Base-by-base conservation (phyloP, 106 monocot species). In the Dioscorea dumetorum region DNA sequence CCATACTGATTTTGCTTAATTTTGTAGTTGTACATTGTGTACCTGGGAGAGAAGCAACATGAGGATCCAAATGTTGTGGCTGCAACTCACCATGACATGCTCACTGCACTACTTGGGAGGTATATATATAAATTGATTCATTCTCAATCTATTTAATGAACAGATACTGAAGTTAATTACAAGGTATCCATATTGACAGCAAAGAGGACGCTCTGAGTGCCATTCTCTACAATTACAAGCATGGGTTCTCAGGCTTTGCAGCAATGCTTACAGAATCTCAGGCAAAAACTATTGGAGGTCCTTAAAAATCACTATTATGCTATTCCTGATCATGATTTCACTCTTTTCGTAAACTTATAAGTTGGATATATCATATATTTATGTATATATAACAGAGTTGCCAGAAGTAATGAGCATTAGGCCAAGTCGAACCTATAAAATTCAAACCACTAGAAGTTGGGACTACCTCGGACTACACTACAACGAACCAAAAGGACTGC, bases 401-500 rank as follows among this genome's bases (percentile, higher is more conserved):
- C 74, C 81, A 3, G 85, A 70, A 4, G 81, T 85, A 8, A 64
- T 81, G 28, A 78, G 74, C 23, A 53, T 85, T 0, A 68, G 17
- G 12, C 67, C 33, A 4, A 78, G 67, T 68, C 49, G 18, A 16
- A 57, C 4, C 5, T 49, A 22, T 49, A 22, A 8, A 3, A 17
- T 62, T 16, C 81, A 74, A 15, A 85, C 85, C 4, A 85, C 80
- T 3, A 58, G 81, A 23, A 85, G 85, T 59, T 85, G 81, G 80
- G 72, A 70, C 19, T 82, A 67, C 35, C 64, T 78, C 5, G 74
- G 82, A 4, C 0, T 82, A 15, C 61, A 34, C 13, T 41, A 71
- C 0, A 6, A 65, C 5, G 34, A 41, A 17, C 7, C 77, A 0
- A 15, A 51, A 14, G 65, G 57, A 32, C 50, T 77, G 1, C 49